Conservation (phyloP, 2,329 filamentous ascomycete species). For the Apiospora koreana region DNA sequence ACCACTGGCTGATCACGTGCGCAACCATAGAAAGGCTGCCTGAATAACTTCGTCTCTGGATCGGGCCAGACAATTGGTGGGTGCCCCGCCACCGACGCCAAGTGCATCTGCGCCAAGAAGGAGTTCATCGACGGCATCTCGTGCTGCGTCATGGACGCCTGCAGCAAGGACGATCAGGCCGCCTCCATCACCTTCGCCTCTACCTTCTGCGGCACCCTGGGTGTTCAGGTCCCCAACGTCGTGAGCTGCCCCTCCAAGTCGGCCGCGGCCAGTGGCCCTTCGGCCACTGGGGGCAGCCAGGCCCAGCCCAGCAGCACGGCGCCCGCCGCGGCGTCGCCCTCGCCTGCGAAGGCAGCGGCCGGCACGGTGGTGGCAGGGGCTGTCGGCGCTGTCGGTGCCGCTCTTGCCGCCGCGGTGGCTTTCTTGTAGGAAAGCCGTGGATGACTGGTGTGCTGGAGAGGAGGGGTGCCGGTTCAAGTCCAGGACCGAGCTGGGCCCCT, state of each 20-base stretch:
- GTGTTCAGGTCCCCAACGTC: slow-evolving; percentile 25
- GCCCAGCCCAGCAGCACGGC: not conserved
- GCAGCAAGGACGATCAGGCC: slow-evolving; percentile 40
- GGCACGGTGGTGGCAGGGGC: not conserved
- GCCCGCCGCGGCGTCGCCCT: not conserved
- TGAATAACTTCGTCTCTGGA: slow-evolving; percentile 31
- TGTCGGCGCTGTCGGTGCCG: slow-evolving; percentile 12
- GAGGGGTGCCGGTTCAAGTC: not conserved
- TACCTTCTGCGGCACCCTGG: slow-evolving; percentile 34
- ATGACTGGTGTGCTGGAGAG: not conserved
- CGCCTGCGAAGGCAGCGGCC: not conserved
- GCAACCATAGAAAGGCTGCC: slow-evolving; percentile 29
- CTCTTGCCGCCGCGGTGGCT: slow-evolving; percentile 25
- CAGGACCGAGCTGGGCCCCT: not conserved
- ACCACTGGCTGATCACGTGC: not conserved
- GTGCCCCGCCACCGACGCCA: slow-evolving; percentile 40
- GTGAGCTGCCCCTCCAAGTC: slow-evolving; percentile 15
- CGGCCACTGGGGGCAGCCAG: not conserved
- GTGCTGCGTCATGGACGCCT: slow-evolving; percentile 50
- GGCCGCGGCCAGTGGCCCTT: slow-evolving; percentile 15
- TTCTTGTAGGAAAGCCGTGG: slow-evolving; percentile 11
- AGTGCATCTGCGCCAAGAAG: slow-evolving; percentile 49
- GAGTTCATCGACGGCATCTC: slow-evolving; percentile 48
- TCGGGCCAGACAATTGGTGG: slow-evolving; percentile 40
- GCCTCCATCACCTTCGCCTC: slow-evolving; percentile 32